Base-by-base conservation (phyloP, 2,329 filamentous ascomycete species). In the Xylaria digitata region DNA sequence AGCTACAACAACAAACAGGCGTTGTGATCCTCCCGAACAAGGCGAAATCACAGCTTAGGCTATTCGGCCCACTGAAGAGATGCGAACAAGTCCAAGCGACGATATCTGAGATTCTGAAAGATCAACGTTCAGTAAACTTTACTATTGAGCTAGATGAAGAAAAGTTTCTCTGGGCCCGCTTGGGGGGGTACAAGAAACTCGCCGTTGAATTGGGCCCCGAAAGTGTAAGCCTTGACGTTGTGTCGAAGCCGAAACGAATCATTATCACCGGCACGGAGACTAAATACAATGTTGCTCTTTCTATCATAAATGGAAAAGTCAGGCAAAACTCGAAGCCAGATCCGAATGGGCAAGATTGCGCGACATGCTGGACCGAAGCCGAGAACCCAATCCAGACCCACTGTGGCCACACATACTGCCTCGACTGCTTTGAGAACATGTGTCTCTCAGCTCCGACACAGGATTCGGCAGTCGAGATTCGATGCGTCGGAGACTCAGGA, bases 401-500 rank as follows among this genome's bases (percentile, higher is more conserved):
- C 1, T 84, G 82, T 68, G 72, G 69, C 1, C 82, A 85, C 65
- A 45, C 75, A 11, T 84, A 83, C 67, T 85, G 82, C 69, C 65
- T 70, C 0, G 74, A 76, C 21, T 85, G 83, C 68, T 83, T 85
- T 54, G 71, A 76, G 53, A 71, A 72, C 46, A 67, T 79, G 8
- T 79, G 79, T 62, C 57, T 70, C 46, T 62, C 60, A 15, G 70
- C 65, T 46, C 63, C 59, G 37, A 67, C 54, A 2, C 43, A 66
- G 34, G 48, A 61, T 56, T 66, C 63, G 6, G 63, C 58, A 17
- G 49, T 68, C 56, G 5, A 58, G 11, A 63, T 81, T 50, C 43
- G 21, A 30, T 79, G 78, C 67, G 65, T 68, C n/a, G 76, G 76
- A 7, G 61, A 74, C 11, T 57, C 52, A 1, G 74, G 67, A 32